These are phyloP conservation scores for Pueraria montana DNA, from an alignment of 306 rosid genomes.

Conservation along the genomic window DNA sequence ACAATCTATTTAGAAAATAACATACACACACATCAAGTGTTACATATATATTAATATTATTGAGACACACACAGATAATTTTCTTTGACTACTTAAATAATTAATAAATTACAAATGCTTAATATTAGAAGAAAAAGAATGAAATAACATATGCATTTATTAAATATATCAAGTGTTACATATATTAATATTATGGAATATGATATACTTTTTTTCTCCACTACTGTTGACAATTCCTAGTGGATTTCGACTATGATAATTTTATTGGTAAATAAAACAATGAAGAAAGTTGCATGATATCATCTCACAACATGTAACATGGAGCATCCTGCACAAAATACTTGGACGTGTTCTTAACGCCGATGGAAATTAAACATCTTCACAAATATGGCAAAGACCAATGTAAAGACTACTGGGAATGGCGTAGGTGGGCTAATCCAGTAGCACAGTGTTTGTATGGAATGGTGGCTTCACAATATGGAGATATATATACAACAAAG, in stretches of 20 bases:
- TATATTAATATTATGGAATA: not conserved
- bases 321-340: not conserved
- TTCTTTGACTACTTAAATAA: too few species aligned
- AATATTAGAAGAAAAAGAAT: not conserved
- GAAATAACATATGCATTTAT: not conserved
- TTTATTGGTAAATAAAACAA: conserved; percentile 1
- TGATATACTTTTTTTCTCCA: not conserved
- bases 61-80: too few species aligned
- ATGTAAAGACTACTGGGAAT: conserved; percentile 50
- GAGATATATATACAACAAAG: too few species aligned
- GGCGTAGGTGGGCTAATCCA: too few species aligned
- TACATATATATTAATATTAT: too few species aligned
- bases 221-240: not conserved
- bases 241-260: not conserved
- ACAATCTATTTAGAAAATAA: too few species aligned
- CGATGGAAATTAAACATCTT: conserved; percentile 57
- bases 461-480: too few species aligned
- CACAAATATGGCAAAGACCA: conserved; percentile 49
- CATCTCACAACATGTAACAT: not conserved
- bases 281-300: not conserved
- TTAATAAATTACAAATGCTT: too few species aligned
- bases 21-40: too few species aligned
- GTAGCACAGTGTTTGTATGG: too few species aligned
- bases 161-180: not conserved
- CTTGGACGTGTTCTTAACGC: conserved; percentile 27